Conservation (phyloP, 441 rosid species). For the Erodium chrysanthum region DNA sequence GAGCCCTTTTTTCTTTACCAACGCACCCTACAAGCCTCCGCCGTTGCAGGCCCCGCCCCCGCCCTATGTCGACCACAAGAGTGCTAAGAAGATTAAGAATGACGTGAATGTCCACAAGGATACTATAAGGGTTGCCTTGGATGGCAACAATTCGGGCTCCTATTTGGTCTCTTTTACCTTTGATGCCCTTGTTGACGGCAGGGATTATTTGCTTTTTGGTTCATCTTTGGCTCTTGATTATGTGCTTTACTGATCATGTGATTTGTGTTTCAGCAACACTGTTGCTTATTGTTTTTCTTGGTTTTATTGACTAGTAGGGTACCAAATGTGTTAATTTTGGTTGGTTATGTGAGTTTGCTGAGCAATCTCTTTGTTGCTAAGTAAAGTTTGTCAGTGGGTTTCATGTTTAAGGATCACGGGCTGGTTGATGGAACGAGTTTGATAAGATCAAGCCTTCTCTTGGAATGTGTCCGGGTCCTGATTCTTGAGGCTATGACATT, state of each 20-base stretch:
- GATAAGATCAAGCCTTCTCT: too few relatives aligned
- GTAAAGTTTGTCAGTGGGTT: not conserved
- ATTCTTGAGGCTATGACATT: too few relatives aligned
- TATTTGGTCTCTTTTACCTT: conserved; percentile 72
- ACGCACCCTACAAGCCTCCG: conserved; percentile 27
- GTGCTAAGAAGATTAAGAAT: conserved; percentile 74
- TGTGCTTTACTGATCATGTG: not conserved
- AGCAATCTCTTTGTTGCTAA: not conserved
- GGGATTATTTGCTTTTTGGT: conserved; percentile 28
- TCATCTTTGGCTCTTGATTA: not conserved
- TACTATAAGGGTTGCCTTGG: conserved; percentile 41
- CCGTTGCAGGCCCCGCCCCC: conserved; percentile 22
- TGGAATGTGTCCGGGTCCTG: too few relatives aligned
- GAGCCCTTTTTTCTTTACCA: too few relatives aligned
- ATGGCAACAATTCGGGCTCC: conserved; percentile 53
- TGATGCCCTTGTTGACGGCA: conserved; percentile 76
- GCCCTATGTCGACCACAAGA: conserved; percentile 65
- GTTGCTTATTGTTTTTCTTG: not conserved
- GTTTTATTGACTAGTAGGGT: not conserved
- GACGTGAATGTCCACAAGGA: conserved; percentile 75
- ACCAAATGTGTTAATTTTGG: not conserved
- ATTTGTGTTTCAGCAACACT: not conserved
- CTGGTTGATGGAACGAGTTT: too few relatives aligned
- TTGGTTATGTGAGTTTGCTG: not conserved
- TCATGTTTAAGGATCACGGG: not conserved